A percentile compares a stretch with the other conserved stretches of the same genome.
Conservation (phyloP, 2,329 filamentous ascomycete species). For the Sclerotiophoma versabilis region DNA sequence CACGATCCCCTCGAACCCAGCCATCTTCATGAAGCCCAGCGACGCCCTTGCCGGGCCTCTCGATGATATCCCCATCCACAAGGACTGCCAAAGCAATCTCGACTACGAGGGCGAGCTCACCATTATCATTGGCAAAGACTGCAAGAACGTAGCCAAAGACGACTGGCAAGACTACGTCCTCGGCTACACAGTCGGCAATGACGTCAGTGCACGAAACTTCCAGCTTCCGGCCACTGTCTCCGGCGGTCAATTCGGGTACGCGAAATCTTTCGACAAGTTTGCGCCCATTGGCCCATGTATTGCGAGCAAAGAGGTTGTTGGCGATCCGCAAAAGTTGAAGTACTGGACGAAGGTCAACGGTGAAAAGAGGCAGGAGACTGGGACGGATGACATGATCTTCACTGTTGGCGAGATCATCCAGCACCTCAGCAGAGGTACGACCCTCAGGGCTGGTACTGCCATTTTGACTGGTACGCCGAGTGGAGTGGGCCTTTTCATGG, state of each 20-base stretch:
- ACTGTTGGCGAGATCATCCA: slow-evolving; percentile 52
- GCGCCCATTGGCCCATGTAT: slow-evolving; percentile 55
- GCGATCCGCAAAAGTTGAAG: slow-evolving; percentile 42
- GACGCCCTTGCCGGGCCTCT: slow-evolving; percentile 46
- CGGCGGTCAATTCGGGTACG: slow-evolving; percentile 51
- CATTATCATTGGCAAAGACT: slow-evolving; percentile 42
- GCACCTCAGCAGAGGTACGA: slow-evolving; percentile 56
- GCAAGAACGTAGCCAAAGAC: slow-evolving; percentile 54
- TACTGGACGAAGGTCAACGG: slow-evolving; percentile 55
- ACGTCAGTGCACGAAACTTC: slow-evolving; percentile 66
- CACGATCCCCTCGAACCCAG: slow-evolving; percentile 39
- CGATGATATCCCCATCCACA: slow-evolving; percentile 39
- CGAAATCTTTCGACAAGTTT: slow-evolving; percentile 56
- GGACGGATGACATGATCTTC: slow-evolving; percentile 58
- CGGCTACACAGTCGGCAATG: slow-evolving; percentile 69
- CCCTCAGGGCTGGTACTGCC: slow-evolving; percentile 55
- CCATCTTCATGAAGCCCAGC: slow-evolving; percentile 47
- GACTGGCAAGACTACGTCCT: slow-evolving; percentile 67
- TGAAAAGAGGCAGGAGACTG: slow-evolving; percentile 52
- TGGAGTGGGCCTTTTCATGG: slow-evolving; percentile 48
- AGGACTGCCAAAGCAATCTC: slow-evolving; percentile 39
- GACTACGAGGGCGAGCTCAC: slow-evolving; percentile 52
- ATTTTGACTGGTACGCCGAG: slow-evolving; percentile 61
- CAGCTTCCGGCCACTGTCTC: slow-evolving; percentile 51
- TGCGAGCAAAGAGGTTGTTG: slow-evolving; percentile 41